phyloP scores from a whole-genome alignment of 1,139 yeast species.

The Zygoascus hellenicus region DNA sequence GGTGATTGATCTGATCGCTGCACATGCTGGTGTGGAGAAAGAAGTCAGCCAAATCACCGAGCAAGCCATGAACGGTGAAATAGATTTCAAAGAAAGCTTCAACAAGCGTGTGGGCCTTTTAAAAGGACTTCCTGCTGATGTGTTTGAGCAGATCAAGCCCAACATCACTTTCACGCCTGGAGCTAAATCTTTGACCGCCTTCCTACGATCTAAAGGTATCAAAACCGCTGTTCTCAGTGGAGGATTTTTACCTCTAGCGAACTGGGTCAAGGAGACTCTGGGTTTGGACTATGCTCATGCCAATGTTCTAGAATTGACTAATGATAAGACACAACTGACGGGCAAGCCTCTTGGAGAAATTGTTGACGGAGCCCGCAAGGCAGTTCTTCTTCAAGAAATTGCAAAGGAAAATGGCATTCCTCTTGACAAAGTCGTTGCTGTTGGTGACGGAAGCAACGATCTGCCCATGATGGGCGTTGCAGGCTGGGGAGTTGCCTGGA shows the following conservation, averaged over 20 bases:
- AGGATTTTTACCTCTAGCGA: constrained; percentile 88
- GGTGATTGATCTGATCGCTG: constrained; percentile 92
- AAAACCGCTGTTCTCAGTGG: constrained; percentile 88
- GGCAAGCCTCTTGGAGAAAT: constrained; percentile 65
- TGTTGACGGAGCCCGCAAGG: constrained; percentile 84
- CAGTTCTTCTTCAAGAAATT: constrained; percentile 60
- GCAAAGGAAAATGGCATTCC: constrained; percentile 59
- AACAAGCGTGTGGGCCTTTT: constrained; percentile 67
- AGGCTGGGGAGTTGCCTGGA: constrained; percentile 95
- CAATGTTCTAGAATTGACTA: constrained; percentile 50
- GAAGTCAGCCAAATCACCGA: constrained; percentile 80
- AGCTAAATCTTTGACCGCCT: constrained; percentile 61
- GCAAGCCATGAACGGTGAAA: constrained; percentile 94
- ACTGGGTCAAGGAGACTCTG: constrained; percentile 59
- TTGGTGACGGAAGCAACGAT: constrained; percentile 98
- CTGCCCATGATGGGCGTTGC: constrained; percentile 87
- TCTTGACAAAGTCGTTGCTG: constrained; percentile 57
- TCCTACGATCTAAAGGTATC: constrained; percentile 56
- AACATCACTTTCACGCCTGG: constrained; percentile 77
- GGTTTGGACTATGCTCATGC: constrained; percentile 87
- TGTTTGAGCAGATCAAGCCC: constrained; percentile 74
- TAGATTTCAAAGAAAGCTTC: constrained; percentile 83
- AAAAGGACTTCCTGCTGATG: constrained; percentile 69
- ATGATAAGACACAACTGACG: constrained; percentile 40
- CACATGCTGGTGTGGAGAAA: constrained; percentile 70